A percentile compares a stretch with the other conserved stretches of the same genome.
Conservation (phyloP, 2,329 filamentous ascomycete genomes). For the Sarocladium kiliense region DNA sequence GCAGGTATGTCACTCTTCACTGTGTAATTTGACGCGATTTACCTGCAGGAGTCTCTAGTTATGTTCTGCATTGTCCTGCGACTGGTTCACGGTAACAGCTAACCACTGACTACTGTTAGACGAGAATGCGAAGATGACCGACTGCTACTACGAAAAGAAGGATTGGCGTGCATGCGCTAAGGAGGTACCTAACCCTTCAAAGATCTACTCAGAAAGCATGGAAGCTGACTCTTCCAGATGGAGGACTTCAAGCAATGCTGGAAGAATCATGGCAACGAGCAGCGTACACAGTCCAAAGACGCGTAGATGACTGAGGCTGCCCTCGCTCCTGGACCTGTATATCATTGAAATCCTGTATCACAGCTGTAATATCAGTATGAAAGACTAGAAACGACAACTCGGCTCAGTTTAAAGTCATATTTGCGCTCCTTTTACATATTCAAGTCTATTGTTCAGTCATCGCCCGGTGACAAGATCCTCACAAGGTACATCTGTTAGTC, state of each 20-base stretch:
- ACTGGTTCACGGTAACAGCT: background rate
- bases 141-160: slow-evolving; percentile 94
- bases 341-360: background rate
- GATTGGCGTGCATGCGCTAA: slow-evolving; percentile 87
- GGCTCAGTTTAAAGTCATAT: too few relatives aligned
- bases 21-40: background rate
- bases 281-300: slow-evolving; percentile 74
- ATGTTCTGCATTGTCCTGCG: background rate
- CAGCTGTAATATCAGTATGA: background rate
- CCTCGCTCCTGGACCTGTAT: background rate
- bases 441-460: too few relatives aligned
- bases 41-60: background rate
- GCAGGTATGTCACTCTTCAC: slow-evolving; percentile 55
- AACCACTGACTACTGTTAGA: slow-evolving; percentile 40
- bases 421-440: too few relatives aligned
- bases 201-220: background rate
- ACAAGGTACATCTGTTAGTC: too few relatives aligned
- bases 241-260: slow-evolving; percentile 84
- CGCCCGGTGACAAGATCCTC: too few relatives aligned
- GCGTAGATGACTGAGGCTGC: slow-evolving; percentile 24
- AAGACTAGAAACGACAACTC: too few relatives aligned
- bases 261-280: slow-evolving; percentile 83
- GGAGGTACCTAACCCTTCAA: slow-evolving; percentile 62
- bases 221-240: slow-evolving; percentile 56
- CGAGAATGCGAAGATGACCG: slow-evolving; percentile 85